phyloP scores from a whole-genome alignment of 805 yeast genomes.

The Saturnispora hagleri region DNA sequence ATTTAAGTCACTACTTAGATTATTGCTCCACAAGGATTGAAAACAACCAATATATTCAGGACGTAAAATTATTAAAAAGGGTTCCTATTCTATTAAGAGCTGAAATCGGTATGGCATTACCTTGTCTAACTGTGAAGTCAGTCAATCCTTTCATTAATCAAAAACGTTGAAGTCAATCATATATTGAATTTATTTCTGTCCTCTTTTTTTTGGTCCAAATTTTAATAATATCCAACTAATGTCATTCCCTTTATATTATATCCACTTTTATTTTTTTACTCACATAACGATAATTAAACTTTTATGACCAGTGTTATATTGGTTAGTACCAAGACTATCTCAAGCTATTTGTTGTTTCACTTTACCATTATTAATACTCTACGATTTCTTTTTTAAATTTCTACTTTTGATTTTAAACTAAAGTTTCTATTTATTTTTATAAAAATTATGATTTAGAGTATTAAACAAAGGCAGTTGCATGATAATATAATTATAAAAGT shows the following conservation, averaged over 20 bases:
- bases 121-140: slow-evolving; percentile 87
- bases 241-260: slow-evolving; percentile 3
- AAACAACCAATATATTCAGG: slow-evolving; percentile 62
- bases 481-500: not conserved
- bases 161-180: not conserved
- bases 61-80: slow-evolving; percentile 63
- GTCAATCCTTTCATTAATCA: slow-evolving; percentile 62
- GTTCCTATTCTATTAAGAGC: slow-evolving; percentile 84
- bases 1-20: slow-evolving; percentile 49
- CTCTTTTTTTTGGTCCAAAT: not conserved
- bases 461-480: not conserved
- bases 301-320: not conserved
- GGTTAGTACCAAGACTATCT: not conserved
- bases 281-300: not conserved
- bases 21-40: slow-evolving; percentile 52
- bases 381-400: not conserved
- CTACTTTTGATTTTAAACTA: not conserved
- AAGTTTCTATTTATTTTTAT: not conserved
- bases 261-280: not conserved
- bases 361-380: not conserved
- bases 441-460: not conserved
- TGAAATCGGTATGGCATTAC: slow-evolving; percentile 91
- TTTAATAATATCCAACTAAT: slow-evolving; percentile 7
- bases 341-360: not conserved
- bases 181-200: not conserved